Conservation (phyloP, 2,329 filamentous ascomycete species). For the Talaromyces sp. region DNA sequence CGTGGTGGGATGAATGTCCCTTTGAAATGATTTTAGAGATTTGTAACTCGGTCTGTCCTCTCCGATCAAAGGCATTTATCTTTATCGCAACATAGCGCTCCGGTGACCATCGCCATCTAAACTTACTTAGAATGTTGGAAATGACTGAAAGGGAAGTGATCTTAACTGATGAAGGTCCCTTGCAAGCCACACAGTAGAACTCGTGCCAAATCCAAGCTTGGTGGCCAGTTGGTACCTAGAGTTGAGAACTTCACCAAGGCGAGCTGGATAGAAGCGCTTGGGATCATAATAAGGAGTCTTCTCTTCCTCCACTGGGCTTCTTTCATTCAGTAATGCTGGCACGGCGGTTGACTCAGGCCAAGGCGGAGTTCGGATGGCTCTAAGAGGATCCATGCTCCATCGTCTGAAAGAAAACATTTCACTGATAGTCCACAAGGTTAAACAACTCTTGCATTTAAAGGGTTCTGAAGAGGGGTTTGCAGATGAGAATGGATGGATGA, state of each 20-base stretch:
- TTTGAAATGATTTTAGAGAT: conserved; percentile 35
- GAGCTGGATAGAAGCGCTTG: conserved; percentile 22
- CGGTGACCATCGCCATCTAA: neutral
- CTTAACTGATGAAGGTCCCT: conserved; percentile 16
- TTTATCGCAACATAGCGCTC: conserved; percentile 25
- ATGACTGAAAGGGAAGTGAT: conserved; percentile 18
- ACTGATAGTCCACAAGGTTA: no score
- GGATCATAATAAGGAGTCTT: neutral
- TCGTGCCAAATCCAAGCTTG: conserved; percentile 33
- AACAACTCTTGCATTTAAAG: no score
- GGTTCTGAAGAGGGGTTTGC: no score
- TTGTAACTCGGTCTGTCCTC: conserved; percentile 21
- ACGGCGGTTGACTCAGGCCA: neutral
- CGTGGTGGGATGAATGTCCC: neutral
- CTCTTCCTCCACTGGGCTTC: neutral
- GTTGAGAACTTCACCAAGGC: conserved; percentile 27
- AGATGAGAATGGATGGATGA: no score
- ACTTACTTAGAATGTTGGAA: neutral
- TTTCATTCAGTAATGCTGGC: neutral
- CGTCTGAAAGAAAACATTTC: neutral
- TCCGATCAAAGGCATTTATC: conserved; percentile 8
- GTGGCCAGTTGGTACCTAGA: conserved; percentile 30
- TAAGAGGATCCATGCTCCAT: neutral
- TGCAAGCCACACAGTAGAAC: conserved; percentile 35
- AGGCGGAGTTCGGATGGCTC: neutral